These are phyloP conservation scores for Phylloporus scabripes DNA, from an alignment of 768 basidiomycete species.

Conservation along the genomic window DNA sequence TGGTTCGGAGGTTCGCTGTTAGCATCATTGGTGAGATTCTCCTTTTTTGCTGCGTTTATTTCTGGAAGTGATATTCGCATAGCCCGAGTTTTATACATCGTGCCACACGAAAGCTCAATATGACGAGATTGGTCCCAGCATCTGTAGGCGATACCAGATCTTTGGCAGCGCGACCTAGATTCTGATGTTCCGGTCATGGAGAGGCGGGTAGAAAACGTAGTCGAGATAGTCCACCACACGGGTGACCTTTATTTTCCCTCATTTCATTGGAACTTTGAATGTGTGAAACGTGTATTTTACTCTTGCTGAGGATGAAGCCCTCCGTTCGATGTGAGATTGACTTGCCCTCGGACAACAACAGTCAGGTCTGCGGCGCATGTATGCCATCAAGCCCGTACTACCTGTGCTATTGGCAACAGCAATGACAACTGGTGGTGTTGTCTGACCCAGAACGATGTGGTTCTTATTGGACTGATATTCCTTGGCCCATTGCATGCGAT, in stretches of 20 bases:
- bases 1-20: conserved; percentile 98
- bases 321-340: too few species aligned
- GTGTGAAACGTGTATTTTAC: not conserved
- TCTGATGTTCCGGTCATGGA: not conserved
- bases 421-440: not conserved
- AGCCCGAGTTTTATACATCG: conserved; percentile 94
- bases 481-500: too few species aligned
- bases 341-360: too few species aligned
- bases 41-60: not conserved
- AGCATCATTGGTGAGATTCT: conserved; percentile 72
- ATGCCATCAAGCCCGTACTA: too few species aligned
- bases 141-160: conserved; percentile 89
- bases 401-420: not conserved
- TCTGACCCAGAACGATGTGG: not conserved
- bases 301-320: too few species aligned
- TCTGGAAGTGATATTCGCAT: conserved; percentile 6
- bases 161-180: conserved; percentile 80
- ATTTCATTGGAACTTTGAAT: not conserved
- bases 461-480: too few species aligned
- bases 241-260: not conserved
- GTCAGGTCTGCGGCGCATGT: too few species aligned
- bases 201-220: not conserved
- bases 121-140: conserved; percentile 88
- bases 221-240: not conserved
- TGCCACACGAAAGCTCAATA: conserved; percentile 95